A percentile compares a stretch with the other conserved stretches of the same genome.
These are phyloP conservation scores for Cadophora luteo-olivacea DNA, from an alignment of 2,329 filamentous ascomycete genomes.

Conservation along the genomic window DNA sequence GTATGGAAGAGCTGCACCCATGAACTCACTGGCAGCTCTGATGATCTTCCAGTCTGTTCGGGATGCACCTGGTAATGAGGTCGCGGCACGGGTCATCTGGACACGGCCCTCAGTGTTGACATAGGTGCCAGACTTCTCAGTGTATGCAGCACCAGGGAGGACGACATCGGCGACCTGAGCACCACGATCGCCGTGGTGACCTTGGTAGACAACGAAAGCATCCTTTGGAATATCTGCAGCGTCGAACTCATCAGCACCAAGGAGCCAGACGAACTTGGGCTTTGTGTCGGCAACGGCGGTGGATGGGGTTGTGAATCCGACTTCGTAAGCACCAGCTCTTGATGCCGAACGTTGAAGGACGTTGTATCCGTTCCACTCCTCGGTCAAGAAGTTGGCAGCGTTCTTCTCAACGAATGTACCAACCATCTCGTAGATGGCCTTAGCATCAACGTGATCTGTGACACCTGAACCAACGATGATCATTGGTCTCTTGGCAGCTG, in stretches of 20 bases:
- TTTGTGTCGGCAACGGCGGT: constrained; percentile 80
- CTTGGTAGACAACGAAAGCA: constrained; percentile 97
- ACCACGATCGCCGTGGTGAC: constrained; percentile 94
- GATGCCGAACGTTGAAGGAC: constrained; percentile 94
- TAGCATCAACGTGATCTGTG: constrained; percentile 88
- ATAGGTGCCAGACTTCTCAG: constrained; percentile 94
- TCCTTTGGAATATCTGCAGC: constrained; percentile 90
- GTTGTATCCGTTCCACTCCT: constrained; percentile 98
- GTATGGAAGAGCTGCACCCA: constrained; percentile 86
- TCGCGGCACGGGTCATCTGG: constrained; percentile 91
- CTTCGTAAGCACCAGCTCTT: constrained; percentile 90
- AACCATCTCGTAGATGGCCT: constrained; percentile 90
- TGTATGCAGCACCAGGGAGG: constrained; percentile 93
- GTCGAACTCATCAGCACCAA: constrained; percentile 91
- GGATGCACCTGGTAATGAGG: constrained; percentile 85
- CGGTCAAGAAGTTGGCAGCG: constrained; percentile 82
- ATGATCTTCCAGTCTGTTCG: constrained; percentile 99
- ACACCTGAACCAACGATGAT: constrained; percentile 94
- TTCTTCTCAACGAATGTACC: constrained; percentile 94
- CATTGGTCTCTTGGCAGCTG: constrained; percentile 89
- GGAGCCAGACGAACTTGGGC: constrained; percentile 95
- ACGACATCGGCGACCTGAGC: constrained; percentile 93
- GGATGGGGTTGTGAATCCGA: constrained; percentile 91
- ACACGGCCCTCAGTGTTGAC: constrained; percentile 98
- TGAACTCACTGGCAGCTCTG: constrained; percentile 88